These are phyloP conservation scores for Priceomyces carsonii DNA, from an alignment of 805 yeast species.

Conservation along the genomic window DNA sequence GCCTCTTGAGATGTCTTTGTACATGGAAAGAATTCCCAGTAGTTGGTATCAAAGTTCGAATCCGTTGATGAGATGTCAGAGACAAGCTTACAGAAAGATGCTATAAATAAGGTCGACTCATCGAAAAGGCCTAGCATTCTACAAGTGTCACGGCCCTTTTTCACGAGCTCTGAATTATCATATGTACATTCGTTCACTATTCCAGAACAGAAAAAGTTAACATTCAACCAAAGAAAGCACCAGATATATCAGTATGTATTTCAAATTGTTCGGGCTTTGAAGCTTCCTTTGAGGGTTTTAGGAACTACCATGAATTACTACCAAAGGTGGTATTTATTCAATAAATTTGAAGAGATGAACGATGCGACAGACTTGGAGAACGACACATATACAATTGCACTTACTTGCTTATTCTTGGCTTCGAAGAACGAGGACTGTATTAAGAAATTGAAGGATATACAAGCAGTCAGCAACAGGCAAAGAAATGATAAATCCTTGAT, in stretches of 20 bases:
- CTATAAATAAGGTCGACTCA: too few species aligned
- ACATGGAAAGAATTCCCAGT: too few species aligned
- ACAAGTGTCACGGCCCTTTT: slow-evolving; percentile 60
- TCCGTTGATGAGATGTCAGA: too few species aligned
- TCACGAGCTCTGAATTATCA: slow-evolving; percentile 55
- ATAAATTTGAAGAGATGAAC: slow-evolving; percentile 47
- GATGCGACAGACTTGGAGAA: slow-evolving; percentile 35
- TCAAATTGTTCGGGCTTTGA: slow-evolving; percentile 52
- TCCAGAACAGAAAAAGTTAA: slow-evolving; percentile 43
- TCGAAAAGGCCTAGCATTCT: slow-evolving; percentile 19
- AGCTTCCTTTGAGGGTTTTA: slow-evolving; percentile 69
- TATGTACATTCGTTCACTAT: slow-evolving; percentile 54
- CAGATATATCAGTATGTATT: slow-evolving; percentile 56
- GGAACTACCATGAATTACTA: slow-evolving; percentile 71
- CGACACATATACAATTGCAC: slow-evolving; percentile 61
- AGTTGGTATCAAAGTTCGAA: too few species aligned
- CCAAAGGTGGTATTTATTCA: slow-evolving; percentile 70
- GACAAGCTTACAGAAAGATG: not conserved
- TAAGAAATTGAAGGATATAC: slow-evolving; percentile 67
- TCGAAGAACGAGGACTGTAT: slow-evolving; percentile 83
- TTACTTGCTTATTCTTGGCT: slow-evolving; percentile 69
- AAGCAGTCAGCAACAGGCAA: slow-evolving; percentile 47
- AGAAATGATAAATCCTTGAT: slow-evolving; percentile 27
- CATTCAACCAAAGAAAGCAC: slow-evolving; percentile 51
- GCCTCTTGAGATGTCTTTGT: too few species aligned